Conservation (phyloP, 768 basidiomycete species). For the Obba rivulosa region DNA sequence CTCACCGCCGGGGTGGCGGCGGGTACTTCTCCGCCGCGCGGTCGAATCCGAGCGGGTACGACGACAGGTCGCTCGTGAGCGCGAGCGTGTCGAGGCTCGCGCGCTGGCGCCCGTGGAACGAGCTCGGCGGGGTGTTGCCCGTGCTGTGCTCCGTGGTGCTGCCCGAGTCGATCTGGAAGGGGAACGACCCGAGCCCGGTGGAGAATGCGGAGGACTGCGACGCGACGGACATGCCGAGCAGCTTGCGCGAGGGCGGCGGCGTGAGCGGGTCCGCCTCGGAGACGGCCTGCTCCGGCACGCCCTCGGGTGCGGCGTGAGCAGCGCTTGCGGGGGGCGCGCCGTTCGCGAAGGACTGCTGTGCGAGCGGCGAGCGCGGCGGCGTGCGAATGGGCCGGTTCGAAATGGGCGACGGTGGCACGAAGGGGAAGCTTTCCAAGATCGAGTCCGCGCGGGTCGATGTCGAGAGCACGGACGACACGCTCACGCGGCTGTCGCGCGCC, state of each 20-base stretch:
- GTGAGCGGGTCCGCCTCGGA: slow-evolving; percentile 3
- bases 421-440: slow-evolving; percentile 82
- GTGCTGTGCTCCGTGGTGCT: slow-evolving; percentile 29
- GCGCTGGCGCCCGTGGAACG: slow-evolving; percentile 47
- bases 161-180: slow-evolving; percentile 79
- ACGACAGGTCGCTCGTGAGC: slow-evolving; percentile 74
- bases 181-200: slow-evolving; percentile 78
- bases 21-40: slow-evolving; percentile 13
- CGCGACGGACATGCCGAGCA: slow-evolving; percentile 67
- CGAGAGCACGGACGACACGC: slow-evolving; percentile 60
- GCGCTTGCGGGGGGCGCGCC: not conserved
- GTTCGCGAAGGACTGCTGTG: slow-evolving; percentile 45
- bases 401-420: slow-evolving; percentile 86
- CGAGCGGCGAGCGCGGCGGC: slow-evolving; percentile 69
- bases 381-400: slow-evolving; percentile 74
- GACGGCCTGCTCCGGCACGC: slow-evolving; percentile 5
- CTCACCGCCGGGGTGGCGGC: slow-evolving; percentile 12
- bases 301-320: slow-evolving; percentile 5
- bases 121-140: slow-evolving; percentile 19
- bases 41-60: slow-evolving; percentile 79
- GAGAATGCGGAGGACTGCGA: slow-evolving; percentile 77
- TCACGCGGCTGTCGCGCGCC: slow-evolving; percentile 38
- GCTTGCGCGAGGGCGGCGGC: slow-evolving; percentile 51
- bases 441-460: slow-evolving; percentile 76
- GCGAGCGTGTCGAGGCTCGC: slow-evolving; percentile 85